Conservation (phyloP, 2,329 filamentous ascomycete genomes). For the Sporothrix mexicana region DNA sequence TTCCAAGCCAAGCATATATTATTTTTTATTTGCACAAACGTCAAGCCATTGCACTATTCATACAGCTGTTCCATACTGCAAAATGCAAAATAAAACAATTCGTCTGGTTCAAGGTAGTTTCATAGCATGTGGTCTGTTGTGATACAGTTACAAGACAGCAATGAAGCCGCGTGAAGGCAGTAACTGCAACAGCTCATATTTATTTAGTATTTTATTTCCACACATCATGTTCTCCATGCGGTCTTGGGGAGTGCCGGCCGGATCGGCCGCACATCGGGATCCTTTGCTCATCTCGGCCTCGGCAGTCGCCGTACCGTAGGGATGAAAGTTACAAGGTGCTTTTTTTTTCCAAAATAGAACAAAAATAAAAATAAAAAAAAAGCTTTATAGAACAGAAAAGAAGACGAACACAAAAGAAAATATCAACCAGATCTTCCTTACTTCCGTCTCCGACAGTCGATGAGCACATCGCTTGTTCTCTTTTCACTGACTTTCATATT, state of each 20-base stretch:
- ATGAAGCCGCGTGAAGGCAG: not conserved
- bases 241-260: slow-evolving; percentile 1
- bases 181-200: not conserved
- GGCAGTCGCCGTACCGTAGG: slow-evolving; percentile 20
- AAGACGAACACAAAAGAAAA: too few species aligned
- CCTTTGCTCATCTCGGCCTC: slow-evolving; percentile 26
- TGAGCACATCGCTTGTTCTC: not conserved
- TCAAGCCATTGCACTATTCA: slow-evolving; percentile 18
- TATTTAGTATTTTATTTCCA: not conserved
- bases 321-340: not conserved
- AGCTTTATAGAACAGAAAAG: too few species aligned
- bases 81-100: not conserved
- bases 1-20: not conserved
- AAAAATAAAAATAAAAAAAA: too few species aligned
- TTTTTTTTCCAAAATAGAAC: not conserved
- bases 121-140: not conserved
- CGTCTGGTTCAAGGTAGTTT: not conserved
- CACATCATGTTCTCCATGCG: not conserved
- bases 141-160: not conserved
- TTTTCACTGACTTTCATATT: not conserved
- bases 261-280: slow-evolving; percentile 14
- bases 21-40: not conserved
- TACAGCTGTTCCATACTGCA: not conserved
- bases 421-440: not conserved
- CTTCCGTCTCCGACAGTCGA: not conserved